These are phyloP conservation scores for Cryptomeria japonica DNA, from an alignment of 75 land plant species.

Conservation along the genomic window DNA sequence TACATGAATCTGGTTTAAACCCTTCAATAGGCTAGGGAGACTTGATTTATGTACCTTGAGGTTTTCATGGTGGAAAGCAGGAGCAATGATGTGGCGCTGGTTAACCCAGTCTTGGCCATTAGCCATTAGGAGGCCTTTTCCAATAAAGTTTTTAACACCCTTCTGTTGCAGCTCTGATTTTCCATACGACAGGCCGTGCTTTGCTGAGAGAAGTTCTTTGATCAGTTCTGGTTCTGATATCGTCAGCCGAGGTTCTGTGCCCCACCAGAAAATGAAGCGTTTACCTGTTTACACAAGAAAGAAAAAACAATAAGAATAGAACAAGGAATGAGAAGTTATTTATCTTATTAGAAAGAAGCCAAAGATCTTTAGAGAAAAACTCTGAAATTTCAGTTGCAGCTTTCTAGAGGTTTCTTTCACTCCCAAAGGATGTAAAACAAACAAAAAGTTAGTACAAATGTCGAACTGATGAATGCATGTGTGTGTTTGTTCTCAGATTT, in stretches of 20 bases:
- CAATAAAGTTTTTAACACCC: conserved; percentile 19
- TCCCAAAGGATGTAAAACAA: too few species aligned
- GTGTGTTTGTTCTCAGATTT: too few species aligned
- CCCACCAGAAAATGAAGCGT: conserved; percentile 26
- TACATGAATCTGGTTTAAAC: neutral
- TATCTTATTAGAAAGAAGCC: neutral
- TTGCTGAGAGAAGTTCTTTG: conserved; percentile 27
- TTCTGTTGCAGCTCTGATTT: conserved; percentile 21
- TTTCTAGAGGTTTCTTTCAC: neutral
- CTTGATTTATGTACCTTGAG: conserved; percentile 18
- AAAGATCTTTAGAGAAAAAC: neutral
- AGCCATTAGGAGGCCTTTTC: conserved; percentile 24
- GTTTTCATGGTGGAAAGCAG: conserved; percentile 27
- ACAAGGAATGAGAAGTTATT: neutral
- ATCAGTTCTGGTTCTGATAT: conserved; percentile 37
- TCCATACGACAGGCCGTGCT: conserved; percentile 14
- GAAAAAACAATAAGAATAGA: neutral
- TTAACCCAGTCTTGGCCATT: conserved; percentile 29
- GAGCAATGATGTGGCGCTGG: conserved; percentile 22
- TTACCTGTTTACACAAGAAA: conserved; percentile 12
- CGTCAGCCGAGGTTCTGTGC: conserved; percentile 8
- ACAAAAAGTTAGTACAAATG: too few species aligned
- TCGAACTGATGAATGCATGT: too few species aligned
- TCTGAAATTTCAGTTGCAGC: neutral
- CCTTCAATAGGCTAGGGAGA: neutral